Evolutionary conservation across 1,284 basidiomycete species (phyloP), one percentile per base, ranked within the genome.

Genomic region (Phenoliferia sp.): DNA sequence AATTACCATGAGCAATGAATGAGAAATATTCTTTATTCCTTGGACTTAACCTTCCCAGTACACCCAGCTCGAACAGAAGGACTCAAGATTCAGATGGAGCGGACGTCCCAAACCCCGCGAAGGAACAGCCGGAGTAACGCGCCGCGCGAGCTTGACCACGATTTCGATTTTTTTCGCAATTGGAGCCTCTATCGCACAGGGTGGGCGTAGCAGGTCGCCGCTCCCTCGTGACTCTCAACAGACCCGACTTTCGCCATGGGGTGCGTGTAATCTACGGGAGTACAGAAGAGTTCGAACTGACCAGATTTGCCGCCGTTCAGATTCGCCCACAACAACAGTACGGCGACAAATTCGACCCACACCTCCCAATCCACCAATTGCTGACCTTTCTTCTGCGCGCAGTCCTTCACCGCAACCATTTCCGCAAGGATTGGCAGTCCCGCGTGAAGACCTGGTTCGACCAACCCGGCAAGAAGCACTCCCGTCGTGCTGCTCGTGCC

Each of bases 401-500:
- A 52, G 90, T 91, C 83, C 90, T 94, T 81, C 92, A 87, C 83
- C 85, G 84, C 80, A 94, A 94, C 84, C 94, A 97, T 81, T 97
- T 97, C 88, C 92, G 88, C 84, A 99, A 99, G 89, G 93, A 96
- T 82, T 96, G 93, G 93, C 80, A 82, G 77, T 64, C 63, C 59
- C 70, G 70, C 76, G 92, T 96, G 78, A 90, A 89, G 82, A 95
- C 91, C 79, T 94, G 94, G 95, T 99, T 99, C 81, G 92, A 99
- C 86, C 96, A 99, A 84, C 93, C 95, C 73, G 96, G 94, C 69
- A 90, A 91, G 82, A 99, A 99, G 85, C 90, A 95, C 82, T 90
- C 92, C 80, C 87, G 96, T 81, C 91, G 96, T 80, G 88, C 85
- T 72, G 93, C 94, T 62, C 92, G 96, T 82, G 88, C 92, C 82